Base-by-base conservation (phyloP, 2,329 filamentous ascomycete genomes). In the Trichophaea hybrida region DNA sequence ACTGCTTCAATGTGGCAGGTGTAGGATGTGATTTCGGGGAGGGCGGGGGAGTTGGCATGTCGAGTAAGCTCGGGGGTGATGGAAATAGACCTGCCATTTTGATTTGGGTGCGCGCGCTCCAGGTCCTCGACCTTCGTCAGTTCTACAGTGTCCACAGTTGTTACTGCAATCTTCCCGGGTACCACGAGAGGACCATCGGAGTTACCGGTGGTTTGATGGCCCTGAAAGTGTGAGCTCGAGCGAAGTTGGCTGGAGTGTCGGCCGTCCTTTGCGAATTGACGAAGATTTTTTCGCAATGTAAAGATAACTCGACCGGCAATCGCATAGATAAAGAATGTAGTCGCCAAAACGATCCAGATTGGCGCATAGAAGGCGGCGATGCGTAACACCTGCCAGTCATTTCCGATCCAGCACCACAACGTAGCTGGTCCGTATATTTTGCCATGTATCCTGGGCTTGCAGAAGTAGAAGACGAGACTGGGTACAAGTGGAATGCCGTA, bases 361-460 rank as follows among this genome's bases (percentile, higher is more conserved):
- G 83, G 83, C 0, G 75, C 83, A 68, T 93, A 94, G 69, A 90
- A 91, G 33, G 81, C 78, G 2, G 80, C 79, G 59, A 93, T 82
- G 43, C 87, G 83, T 71, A 86, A 80, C 60, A 83, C 78, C 59
- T 87, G 83, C 79, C 83, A 89, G 4, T 79, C 72, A 1, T 74
- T 69, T 1, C 77, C 74, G 15, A 93, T 76, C 87, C 87, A 93
- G 70, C 88, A 94, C 88, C 87, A 94, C 24, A 93, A 72, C 1
- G 79, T 80, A 33, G 87, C 87, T 66, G 85, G 77, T 1, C 86
- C 87, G 69, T 90, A 89, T 56, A 91, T 78, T 2, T 75, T 78
- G 4, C 80, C 80, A 31, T 75, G 72, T 0, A 69, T 67, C n/a
- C 70, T 64, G 51, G 44, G n/a, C 5, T 59, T 62, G 57, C 89